Conservation (phyloP, 441 rosid genomes). For the Hura crepitans region DNA sequence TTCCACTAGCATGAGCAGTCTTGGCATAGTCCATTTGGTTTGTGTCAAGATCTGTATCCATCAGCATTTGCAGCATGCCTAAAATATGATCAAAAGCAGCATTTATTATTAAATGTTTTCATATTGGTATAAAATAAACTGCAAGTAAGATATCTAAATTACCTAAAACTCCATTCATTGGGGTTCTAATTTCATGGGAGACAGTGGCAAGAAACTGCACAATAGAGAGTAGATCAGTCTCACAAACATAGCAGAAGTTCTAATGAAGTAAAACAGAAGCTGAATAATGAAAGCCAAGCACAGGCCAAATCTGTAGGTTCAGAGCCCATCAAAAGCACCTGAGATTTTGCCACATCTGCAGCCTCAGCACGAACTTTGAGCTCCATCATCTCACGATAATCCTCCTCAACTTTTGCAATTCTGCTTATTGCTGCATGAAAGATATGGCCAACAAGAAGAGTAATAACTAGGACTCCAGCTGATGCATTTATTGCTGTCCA, state of each 20-base stretch:
- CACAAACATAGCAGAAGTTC: neutral
- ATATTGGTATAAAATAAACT: conserved; percentile 12
- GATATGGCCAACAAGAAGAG: conserved; percentile 72
- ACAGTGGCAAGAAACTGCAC: conserved; percentile 94
- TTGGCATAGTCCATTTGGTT: conserved; percentile 73
- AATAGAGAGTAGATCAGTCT: conserved; percentile 21
- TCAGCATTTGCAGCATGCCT: conserved; percentile 96
- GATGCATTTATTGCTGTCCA: conserved; percentile 77
- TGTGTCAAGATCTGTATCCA: conserved; percentile 79
- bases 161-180: conserved; percentile 98
- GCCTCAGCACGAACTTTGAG: conserved; percentile 96
- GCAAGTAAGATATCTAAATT: conserved; percentile 22
- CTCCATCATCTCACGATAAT: conserved; percentile 61
- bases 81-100: conserved; percentile 25
- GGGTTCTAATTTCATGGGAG: conserved; percentile 97
- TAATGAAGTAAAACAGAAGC: neutral
- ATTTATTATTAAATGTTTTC: conserved; percentile 17
- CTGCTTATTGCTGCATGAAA: conserved; percentile 69
- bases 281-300: neutral
- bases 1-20: conserved; percentile 89
- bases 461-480: conserved; percentile 53
- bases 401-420: conserved; percentile 74
- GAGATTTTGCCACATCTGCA: conserved; percentile 97
- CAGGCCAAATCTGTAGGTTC: too few species aligned
- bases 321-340: too few species aligned